Conservation (phyloP, 495 filamentous ascomycete genomes). For the Penicillium argentinense region DNA sequence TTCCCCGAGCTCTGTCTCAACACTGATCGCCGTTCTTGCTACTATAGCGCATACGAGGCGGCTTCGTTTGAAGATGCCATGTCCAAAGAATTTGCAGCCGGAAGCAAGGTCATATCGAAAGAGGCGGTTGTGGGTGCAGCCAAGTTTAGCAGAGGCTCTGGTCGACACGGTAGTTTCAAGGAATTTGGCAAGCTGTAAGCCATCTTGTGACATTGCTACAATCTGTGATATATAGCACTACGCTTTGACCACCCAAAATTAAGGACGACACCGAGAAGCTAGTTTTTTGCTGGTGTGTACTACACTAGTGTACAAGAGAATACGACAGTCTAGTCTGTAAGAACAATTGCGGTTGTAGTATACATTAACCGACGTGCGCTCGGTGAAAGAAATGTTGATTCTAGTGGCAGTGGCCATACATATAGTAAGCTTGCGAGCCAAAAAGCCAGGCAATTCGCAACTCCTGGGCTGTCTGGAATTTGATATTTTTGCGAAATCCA, state of each 20-base stretch:
- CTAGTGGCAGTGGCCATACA: neutral
- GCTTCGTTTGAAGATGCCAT: conserved; percentile 44
- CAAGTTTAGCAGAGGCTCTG: conserved; percentile 40
- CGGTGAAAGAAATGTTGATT: neutral
- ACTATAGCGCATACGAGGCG: conserved; percentile 46
- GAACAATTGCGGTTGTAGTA: conserved; percentile 4
- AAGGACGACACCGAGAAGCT: too few relatives aligned
- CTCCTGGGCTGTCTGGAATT: too few relatives aligned
- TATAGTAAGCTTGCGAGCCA: too few relatives aligned
- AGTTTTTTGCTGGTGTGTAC: too few relatives aligned
- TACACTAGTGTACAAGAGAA: too few relatives aligned
- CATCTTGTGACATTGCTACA: neutral
- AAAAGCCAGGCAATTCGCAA: too few relatives aligned
- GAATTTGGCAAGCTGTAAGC: conserved; percentile 18
- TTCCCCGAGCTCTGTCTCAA: conserved; percentile 51
- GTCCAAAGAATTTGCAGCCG: conserved; percentile 40
- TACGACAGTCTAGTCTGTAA: too few relatives aligned
- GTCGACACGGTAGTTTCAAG: conserved; percentile 43
- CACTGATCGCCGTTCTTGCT: conserved; percentile 36
- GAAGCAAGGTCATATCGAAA: conserved; percentile 30
- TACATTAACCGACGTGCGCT: conserved; percentile 9
- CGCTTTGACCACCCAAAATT: too few relatives aligned
- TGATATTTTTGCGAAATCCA: neutral
- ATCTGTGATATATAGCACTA: neutral
- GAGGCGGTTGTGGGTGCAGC: conserved; percentile 44